These are phyloP conservation scores for Primulina eburnea DNA, from an alignment of 257 asterid species.

Conservation along the genomic window DNA sequence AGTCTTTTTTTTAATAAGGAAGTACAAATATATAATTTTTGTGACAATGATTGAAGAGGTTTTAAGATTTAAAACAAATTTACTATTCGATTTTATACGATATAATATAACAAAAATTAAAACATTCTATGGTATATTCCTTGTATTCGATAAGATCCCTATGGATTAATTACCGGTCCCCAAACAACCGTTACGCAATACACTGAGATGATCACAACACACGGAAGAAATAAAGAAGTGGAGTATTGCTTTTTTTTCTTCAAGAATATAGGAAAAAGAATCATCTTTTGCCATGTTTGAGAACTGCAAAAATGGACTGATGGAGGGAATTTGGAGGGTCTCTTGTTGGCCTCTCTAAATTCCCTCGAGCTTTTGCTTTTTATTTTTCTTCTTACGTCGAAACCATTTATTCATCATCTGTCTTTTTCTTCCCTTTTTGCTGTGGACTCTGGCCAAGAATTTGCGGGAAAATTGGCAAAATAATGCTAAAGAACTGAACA, in stretches of 20 bases:
- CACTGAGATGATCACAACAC: constrained; percentile 21
- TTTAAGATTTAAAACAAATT: no score
- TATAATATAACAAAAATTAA: no score
- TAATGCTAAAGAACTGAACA: constrained; percentile 1
- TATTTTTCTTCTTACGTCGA: background rate
- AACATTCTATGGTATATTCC: constrained; percentile 51
- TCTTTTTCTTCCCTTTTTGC: background rate
- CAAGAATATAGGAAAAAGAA: background rate
- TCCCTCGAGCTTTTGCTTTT: constrained; percentile 31
- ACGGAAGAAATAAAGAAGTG: constrained; percentile 11
- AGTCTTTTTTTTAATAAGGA: no score
- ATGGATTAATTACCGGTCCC: constrained; percentile 11
- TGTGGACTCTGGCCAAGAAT: constrained; percentile 1
- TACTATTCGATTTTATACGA: no score
- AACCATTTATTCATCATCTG: background rate
- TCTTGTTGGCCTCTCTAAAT: constrained; percentile 73
- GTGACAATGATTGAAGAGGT: no score
- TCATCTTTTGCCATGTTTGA: constrained; percentile 44
- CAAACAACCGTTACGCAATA: constrained; percentile 21
- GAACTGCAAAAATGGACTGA: constrained; percentile 53
- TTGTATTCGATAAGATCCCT: constrained; percentile 16
- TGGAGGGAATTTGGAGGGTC: constrained; percentile 77
- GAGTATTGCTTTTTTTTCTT: background rate
- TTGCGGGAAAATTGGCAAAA: background rate
- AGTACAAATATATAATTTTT: no score